phyloP scores from a whole-genome alignment of 2,329 filamentous ascomycete species.

The Phaeosphaeria sp. region DNA sequence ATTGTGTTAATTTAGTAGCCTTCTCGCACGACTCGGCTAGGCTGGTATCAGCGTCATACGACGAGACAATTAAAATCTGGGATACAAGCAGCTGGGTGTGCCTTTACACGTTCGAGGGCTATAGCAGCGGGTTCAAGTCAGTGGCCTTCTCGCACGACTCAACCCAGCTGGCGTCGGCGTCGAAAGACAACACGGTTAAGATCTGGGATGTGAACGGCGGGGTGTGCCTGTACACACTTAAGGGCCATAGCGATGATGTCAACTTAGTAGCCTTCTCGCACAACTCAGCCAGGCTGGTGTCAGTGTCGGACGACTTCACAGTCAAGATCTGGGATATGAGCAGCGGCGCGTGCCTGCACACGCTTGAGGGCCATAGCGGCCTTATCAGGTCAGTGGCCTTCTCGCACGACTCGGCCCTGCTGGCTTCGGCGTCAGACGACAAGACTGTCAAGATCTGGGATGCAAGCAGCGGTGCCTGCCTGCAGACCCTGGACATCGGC shows the following conservation, averaged over 20 bases:
- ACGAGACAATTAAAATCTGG: conserved; percentile 15
- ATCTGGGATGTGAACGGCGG: conserved; percentile 2
- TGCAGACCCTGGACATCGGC: neutral
- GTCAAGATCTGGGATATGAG: neutral
- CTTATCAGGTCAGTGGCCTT: conserved; percentile 21
- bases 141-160: conserved; percentile 7
- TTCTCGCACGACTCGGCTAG: conserved; percentile 22
- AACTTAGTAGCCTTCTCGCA: neutral
- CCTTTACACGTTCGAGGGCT: conserved; percentile 21
- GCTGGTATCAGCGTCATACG: conserved; percentile 18
- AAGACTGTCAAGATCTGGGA: conserved; percentile 21
- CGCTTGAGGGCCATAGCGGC: conserved; percentile 21
- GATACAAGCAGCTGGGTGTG: conserved; percentile 19
- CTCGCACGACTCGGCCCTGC: conserved; percentile 15
- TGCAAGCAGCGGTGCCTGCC: conserved; percentile 2
- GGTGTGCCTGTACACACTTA: conserved; percentile 5
- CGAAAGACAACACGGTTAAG: neutral
- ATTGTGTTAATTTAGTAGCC: conserved; percentile 16
- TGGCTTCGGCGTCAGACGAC: neutral
- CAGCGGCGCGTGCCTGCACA: conserved; percentile 7
- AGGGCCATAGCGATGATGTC: neutral
- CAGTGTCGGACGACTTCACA: neutral
- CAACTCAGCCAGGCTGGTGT: neutral
- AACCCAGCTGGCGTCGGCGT: neutral
- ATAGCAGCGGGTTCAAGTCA: conserved; percentile 17